These are phyloP conservation scores for Sphaerulina musiva DNA, from an alignment of 2,329 filamentous ascomycete species.

Conservation along the genomic window DNA sequence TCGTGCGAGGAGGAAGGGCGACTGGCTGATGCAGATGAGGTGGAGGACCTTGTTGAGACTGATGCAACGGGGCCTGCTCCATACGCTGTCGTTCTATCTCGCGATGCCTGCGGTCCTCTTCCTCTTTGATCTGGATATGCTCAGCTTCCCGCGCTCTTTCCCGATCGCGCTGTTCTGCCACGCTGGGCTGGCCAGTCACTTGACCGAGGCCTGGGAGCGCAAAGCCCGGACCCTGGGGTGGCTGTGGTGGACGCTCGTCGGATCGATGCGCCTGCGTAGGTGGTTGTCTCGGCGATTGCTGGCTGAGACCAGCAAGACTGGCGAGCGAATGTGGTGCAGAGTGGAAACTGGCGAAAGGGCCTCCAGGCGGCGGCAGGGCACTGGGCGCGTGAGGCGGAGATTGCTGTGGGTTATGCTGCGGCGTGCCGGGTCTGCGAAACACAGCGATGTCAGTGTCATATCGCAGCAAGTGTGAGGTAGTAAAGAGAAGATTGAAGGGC, in stretches of 20 bases:
- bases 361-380: conserved; percentile 32
- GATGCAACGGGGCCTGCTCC: conserved; percentile 67
- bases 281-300: conserved; percentile 39
- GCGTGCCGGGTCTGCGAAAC: conserved; percentile 19
- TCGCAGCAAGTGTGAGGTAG: background rate
- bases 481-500: background rate
- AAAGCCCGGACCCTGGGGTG: conserved; percentile 37
- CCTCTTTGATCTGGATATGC: conserved; percentile 50
- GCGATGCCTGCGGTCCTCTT: conserved; percentile 56
- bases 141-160: conserved; percentile 50
- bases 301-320: conserved; percentile 40
- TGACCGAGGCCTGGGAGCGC: conserved; percentile 42
- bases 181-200: conserved; percentile 37
- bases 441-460: background rate
- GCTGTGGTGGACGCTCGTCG: conserved; percentile 29
- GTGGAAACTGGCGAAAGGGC: conserved; percentile 39
- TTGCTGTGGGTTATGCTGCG: conserved; percentile 30
- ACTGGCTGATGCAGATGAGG: conserved; percentile 93
- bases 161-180: conserved; percentile 38
- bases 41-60: conserved; percentile 72
- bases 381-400: conserved; percentile 30
- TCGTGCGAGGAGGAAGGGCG: conserved; percentile 68
- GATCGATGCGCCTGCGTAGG: conserved; percentile 23
- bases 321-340: conserved; percentile 40
- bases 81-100: conserved; percentile 60